Base-by-base conservation (phyloP, 2,329 filamentous ascomycete species). In the Neopestalotiopsis rosae region DNA sequence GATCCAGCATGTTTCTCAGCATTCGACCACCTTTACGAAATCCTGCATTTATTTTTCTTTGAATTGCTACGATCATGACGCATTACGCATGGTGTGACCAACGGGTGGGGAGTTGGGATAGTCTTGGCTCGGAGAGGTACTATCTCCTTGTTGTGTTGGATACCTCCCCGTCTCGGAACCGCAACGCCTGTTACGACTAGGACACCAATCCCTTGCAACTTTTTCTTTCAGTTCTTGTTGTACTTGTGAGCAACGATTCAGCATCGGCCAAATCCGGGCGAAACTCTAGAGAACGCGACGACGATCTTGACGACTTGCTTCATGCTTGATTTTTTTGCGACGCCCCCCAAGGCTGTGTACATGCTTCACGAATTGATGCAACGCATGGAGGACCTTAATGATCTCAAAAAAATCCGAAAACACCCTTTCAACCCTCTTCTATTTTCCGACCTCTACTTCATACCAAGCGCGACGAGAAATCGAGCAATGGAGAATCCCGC, bases 301-400 rank as follows among this genome's bases (percentile, higher is more conserved):
- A 82, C 77, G 78, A 82, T 79, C 74, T 76, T 80, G 79, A 82
- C 75, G 80, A 81, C 77, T 79, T 76, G 56, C 75, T 75, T 77
- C 76, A 77, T 75, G 73, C 69, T 71, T 78, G 76, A 78, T 79
- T 73, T 52, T 52, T 52, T 78, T 71, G 69, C 77, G 77, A 75
- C 73, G 76, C 74, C 75, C 69, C 69, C 74, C 67, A 72, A 71
- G 73, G 74, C 75, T 74, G 74, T 77, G 74, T 79, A 79, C 76
- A 78, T 76, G 77, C 72, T 73, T 78, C 72, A 78, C 73, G 77
- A 78, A 71, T 75, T 75, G 74, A 78, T 71, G 75, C 76, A 72
- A 75, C 72, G 72, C 76, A 75, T 75, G 76, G 74, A 74, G 75
- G 75, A 75, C 69, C 72, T 74, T 77, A 78, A 78, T 78, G 75